Evolutionary conservation across 306 rosid species (phyloP), one percentile per base, ranked within the genome.

Genomic region (Cucumis hystrix): DNA sequence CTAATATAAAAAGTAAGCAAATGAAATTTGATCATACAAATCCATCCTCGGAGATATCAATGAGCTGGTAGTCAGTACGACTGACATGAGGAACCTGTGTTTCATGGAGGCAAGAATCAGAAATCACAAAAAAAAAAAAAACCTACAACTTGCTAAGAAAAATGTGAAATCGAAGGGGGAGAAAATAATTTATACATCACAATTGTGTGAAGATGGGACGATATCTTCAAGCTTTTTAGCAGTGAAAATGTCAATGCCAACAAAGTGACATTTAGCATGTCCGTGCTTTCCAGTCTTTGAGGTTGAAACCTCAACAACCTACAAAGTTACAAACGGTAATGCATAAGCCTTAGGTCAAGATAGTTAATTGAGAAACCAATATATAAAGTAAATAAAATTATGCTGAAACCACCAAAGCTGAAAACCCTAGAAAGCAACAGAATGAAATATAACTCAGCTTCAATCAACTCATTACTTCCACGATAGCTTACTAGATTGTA

Each of bases 211-310:
- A 35, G 98, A 94, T 3, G 98, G 98, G 76, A 94, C 98, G 81
- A 94, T 94, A 90, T 94, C 98, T 80, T 94, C 98, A 25, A 91
- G 97, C 88, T 94, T 94, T 83, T 94, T 94, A 64, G 83, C 87
- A 49, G 93, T 94, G 84, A 94, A 94, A 85, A 94, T 94, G 82
- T 94, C 98, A 78, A 94, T 94, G 0, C 70, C 98, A 82, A 94
- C 97, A 84, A 94, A 94, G 91, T 94, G 97, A 80, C 98, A 94
- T 86, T 94, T 94, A 3, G 98, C 98, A 57, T 94, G 97, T 43
- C 98, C 98, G 54, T 94, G 98, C 88, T 94, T 94, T 41, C 98
- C 98, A 18, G 98, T 94, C 79, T 94, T 94, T 59, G 97, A 94
- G 60, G 98, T 94, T 6, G 97, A 94, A 83, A 94, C 98, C 84